A percentile compares a stretch with the other conserved stretches of the same genome.
Conservation (phyloP, 495 filamentous ascomycete species). For the Penicillium diatomitis region DNA sequence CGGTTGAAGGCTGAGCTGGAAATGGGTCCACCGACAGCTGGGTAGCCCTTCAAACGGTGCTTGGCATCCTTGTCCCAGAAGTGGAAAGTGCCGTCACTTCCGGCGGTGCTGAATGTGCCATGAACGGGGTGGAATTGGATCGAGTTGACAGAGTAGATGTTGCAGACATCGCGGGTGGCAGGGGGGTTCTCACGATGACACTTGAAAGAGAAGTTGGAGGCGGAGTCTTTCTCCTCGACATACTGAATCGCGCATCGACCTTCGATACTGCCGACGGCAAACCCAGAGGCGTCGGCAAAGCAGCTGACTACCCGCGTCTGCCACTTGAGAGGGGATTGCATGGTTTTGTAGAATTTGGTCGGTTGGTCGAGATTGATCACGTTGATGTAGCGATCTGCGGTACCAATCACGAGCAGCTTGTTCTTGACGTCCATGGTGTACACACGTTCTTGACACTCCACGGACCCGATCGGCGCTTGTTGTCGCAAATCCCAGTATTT, state of each 20-base stretch:
- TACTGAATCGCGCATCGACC: slow-evolving; percentile 86
- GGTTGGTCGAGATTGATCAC: slow-evolving; percentile 76
- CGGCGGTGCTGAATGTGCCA: slow-evolving; percentile 85
- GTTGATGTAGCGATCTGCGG: slow-evolving; percentile 83
- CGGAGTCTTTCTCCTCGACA: slow-evolving; percentile 73
- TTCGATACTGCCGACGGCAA: slow-evolving; percentile 81
- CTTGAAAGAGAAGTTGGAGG: slow-evolving; percentile 84
- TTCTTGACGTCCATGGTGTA: slow-evolving; percentile 81
- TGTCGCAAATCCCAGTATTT: slow-evolving; percentile 91
- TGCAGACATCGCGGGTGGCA: slow-evolving; percentile 54
- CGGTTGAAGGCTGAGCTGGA: slow-evolving; percentile 68
- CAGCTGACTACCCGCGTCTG: slow-evolving; percentile 81
- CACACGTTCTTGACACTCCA: slow-evolving; percentile 69
- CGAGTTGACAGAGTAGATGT: slow-evolving; percentile 83
- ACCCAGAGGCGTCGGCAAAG: slow-evolving; percentile 74
- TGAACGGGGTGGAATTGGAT: slow-evolving; percentile 83
- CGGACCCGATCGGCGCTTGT: slow-evolving; percentile 48
- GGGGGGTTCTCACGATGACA: slow-evolving; percentile 74
- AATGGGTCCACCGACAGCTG: slow-evolving; percentile 74
- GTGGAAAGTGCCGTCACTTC: slow-evolving; percentile 80
- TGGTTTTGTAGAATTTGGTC: slow-evolving; percentile 67
- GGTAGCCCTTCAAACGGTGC: slow-evolving; percentile 78
- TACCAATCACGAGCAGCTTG: slow-evolving; percentile 70
- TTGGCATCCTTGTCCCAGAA: slow-evolving; percentile 90
- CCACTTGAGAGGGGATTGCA: slow-evolving; percentile 78